Evolutionary conservation across 2,329 filamentous ascomycete species (phyloP).

Genomic region (Thielaviopsis musarum): DNA sequence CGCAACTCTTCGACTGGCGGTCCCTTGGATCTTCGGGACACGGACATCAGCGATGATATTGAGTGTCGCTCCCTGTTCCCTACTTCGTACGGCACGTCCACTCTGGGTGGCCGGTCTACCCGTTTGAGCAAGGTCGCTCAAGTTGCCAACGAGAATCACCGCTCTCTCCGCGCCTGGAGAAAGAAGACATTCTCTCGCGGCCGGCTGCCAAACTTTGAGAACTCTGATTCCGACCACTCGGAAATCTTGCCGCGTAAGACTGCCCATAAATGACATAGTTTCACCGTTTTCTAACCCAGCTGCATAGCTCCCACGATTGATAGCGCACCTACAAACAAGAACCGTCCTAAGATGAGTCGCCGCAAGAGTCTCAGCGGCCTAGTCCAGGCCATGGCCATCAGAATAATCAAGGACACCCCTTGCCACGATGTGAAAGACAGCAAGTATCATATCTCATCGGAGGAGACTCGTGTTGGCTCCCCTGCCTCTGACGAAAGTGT

Average conservation of each 20-base stretch:
- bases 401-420: conserved; percentile 4
- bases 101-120: not conserved
- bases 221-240: conserved; percentile 5
- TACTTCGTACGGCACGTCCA: conserved; percentile 8
- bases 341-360: conserved; percentile 2
- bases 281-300: not conserved
- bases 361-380: conserved; percentile 10
- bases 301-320: not conserved
- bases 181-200: conserved; percentile 9
- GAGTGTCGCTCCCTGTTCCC: conserved; percentile 10
- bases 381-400: conserved; percentile 10
- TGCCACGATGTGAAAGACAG: not conserved
- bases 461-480: not conserved
- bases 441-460: not conserved
- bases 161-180: conserved; percentile 9
- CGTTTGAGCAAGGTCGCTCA: conserved; percentile 3
- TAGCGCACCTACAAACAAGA: conserved; percentile 1
- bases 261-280: not conserved
- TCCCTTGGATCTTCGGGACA: conserved; percentile 10
- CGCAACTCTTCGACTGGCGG: conserved; percentile 8
- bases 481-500: not conserved
- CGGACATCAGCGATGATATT: conserved; percentile 11
- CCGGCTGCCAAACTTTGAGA: conserved; percentile 4
- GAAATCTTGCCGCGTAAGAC: not conserved
- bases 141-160: conserved; percentile 8